Conservation (phyloP, 106 monocot species). For the Posidonia australis region DNA sequence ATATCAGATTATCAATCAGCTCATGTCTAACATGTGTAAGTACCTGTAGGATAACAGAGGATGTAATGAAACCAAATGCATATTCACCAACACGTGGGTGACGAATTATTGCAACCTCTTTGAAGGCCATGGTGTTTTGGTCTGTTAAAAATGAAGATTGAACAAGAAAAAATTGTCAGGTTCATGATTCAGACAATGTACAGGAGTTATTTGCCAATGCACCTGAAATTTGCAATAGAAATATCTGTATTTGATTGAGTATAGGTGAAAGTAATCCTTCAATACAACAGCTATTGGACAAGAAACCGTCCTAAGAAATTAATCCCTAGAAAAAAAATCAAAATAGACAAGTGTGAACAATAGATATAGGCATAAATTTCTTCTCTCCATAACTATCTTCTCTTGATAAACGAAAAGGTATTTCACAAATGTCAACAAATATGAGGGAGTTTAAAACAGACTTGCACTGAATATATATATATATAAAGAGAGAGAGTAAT, state of each 20-base stretch:
- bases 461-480: too few relatives aligned
- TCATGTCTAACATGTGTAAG: background rate
- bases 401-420: background rate
- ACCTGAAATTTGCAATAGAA: too few relatives aligned
- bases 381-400: background rate
- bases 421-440: background rate
- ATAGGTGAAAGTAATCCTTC: background rate
- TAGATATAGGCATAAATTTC: background rate
- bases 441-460: too few relatives aligned
- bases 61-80: constrained; percentile 97
- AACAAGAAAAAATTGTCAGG: constrained; percentile 3
- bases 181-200: too few relatives aligned
- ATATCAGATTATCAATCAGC: too few relatives aligned
- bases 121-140: constrained; percentile 95
- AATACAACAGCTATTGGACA: background rate
- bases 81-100: constrained; percentile 97
- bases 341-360: background rate
- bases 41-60: constrained; percentile 89
- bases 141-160: constrained; percentile 32
- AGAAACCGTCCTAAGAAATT: background rate
- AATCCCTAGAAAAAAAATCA: background rate
- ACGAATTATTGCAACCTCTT: constrained; percentile 97
- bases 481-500: too few relatives aligned
- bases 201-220: too few relatives aligned
- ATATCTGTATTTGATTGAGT: too few relatives aligned